Conservation (phyloP, 805 yeast genomes). For the Barnettozyma pratensis region DNA sequence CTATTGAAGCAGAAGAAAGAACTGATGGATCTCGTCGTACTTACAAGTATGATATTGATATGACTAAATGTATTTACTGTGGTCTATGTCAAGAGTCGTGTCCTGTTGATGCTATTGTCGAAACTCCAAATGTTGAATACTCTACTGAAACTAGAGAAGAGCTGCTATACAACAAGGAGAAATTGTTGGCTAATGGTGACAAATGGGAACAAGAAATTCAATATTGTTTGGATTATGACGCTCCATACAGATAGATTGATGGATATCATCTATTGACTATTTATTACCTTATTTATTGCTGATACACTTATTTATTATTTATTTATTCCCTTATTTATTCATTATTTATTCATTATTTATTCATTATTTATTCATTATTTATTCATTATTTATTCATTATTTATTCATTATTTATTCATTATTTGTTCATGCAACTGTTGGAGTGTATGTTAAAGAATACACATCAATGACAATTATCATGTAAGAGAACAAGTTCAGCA, state of each 20-base stretch:
- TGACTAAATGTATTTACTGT: slow-evolving; percentile 91
- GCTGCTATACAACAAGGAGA: slow-evolving; percentile 74
- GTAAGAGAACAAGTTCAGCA: too few species aligned
- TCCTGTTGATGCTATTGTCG: slow-evolving; percentile 92
- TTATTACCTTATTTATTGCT: too few species aligned
- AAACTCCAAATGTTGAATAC: slow-evolving; percentile 83
- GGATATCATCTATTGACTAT: too few species aligned
- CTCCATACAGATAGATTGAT: slow-evolving; percentile 61
- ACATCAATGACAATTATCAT: too few species aligned
- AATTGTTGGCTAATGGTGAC: slow-evolving; percentile 83
- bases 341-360: slow-evolving; percentile 9
- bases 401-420: too few species aligned
- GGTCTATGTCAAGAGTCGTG: slow-evolving; percentile 92
- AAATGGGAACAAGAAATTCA: slow-evolving; percentile 94
- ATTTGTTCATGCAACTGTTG: too few species aligned
- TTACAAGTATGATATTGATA: slow-evolving; percentile 82
- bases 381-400: too few species aligned
- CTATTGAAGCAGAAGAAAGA: slow-evolving; percentile 91
- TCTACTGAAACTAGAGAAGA: slow-evolving; percentile 77
- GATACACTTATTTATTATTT: too few species aligned
- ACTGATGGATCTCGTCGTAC: slow-evolving; percentile 89
- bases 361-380: too few species aligned
- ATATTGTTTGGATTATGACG: slow-evolving; percentile 83
- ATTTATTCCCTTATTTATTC: background rate
- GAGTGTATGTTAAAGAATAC: too few species aligned